These are phyloP conservation scores for Trypanosoma conorhini DNA, from an alignment of 208 protist species.

Conservation along the genomic window DNA sequence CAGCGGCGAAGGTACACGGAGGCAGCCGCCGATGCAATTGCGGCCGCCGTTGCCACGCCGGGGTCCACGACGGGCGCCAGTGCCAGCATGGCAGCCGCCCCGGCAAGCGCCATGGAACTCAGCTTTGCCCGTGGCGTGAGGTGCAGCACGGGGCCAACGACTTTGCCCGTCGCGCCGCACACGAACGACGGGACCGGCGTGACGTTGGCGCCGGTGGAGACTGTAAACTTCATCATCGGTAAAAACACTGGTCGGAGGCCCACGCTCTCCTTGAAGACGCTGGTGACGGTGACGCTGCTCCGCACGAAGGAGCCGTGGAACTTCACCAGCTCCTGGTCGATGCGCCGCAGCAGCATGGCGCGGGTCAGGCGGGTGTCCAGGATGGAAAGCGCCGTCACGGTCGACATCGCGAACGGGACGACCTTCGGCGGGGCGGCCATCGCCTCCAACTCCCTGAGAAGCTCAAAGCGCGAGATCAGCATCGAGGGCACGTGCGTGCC, in stretches of 20 bases:
- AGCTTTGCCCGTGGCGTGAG: conserved; percentile 5
- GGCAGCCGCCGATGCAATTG: conserved; percentile 46
- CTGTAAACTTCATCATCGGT: conserved; percentile 68
- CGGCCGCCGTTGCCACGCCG: conserved; percentile 61
- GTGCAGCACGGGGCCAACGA: conserved; percentile 78
- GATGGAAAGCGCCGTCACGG: conserved; percentile 76
- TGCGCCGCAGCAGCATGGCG: conserved; percentile 56
- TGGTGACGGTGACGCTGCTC: conserved; percentile 70
- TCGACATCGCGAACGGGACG: conserved; percentile 89
- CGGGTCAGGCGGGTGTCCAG: conserved; percentile 73
- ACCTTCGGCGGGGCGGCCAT: conserved; percentile 62
- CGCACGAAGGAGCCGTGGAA: conserved; percentile 85
- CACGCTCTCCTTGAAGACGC: conserved; percentile 61
- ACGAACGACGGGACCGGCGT: conserved; percentile 66
- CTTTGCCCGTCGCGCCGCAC: conserved; percentile 87
- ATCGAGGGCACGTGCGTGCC: conserved; percentile 89
- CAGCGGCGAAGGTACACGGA: conserved; percentile 37
- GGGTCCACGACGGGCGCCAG: conserved; percentile 56
- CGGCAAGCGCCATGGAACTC: conserved; percentile 28
- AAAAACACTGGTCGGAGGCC: conserved; percentile 84
- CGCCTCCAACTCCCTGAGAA: conserved; percentile 72
- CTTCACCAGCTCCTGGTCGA: conserved; percentile 81
- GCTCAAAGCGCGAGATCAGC: conserved; percentile 86
- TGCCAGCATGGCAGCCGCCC: conserved; percentile 40
- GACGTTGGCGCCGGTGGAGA: conserved; percentile 56